A percentile compares a stretch with the other conserved stretches of the same genome.
Evolutionary conservation across 768 basidiomycete species (phyloP).

Genomic region (Lactarius akahatsu): DNA sequence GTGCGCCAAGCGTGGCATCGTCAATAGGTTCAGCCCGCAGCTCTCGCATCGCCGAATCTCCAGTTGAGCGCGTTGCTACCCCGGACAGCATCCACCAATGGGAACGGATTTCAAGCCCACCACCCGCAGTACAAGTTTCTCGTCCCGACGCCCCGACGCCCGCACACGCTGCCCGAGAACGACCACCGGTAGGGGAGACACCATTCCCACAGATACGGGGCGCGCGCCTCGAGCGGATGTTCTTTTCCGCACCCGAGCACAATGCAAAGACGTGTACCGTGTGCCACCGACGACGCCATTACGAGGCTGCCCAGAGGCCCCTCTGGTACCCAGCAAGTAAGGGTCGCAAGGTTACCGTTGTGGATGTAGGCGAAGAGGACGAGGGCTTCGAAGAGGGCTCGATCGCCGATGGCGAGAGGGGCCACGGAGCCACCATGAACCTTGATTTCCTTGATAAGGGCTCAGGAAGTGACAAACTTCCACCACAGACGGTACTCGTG

Average conservation of each 20-base stretch:
- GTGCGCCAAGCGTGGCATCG: conserved; percentile 25
- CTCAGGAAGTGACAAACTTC: conserved; percentile 43
- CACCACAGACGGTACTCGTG: conserved; percentile 85
- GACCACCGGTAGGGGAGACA: conserved; percentile 37
- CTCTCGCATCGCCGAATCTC: not conserved
- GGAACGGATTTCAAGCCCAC: conserved; percentile 1
- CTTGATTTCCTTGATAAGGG: conserved; percentile 22
- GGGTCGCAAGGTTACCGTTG: conserved; percentile 25
- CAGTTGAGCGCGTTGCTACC: not conserved
- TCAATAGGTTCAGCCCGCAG: conserved; percentile 15
- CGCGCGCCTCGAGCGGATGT: conserved; percentile 71
- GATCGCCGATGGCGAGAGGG: conserved; percentile 11
- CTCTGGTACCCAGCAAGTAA: conserved; percentile 33
- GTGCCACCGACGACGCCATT: conserved; percentile 53
- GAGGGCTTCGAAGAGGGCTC: conserved; percentile 30
- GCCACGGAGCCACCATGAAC: conserved; percentile 1
- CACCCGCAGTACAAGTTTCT: not conserved
- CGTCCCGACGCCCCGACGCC: conserved; percentile 25
- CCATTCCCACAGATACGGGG: conserved; percentile 86
- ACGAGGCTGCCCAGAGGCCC: conserved; percentile 25
- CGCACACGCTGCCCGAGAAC: conserved; percentile 16
- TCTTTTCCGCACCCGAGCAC: conserved; percentile 79
- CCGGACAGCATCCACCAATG: conserved; percentile 1
- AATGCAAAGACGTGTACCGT: conserved; percentile 66
- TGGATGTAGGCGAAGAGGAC: conserved; percentile 23